Conservation (phyloP, 2,329 filamentous ascomycete genomes). For the Neonectria faginata region DNA sequence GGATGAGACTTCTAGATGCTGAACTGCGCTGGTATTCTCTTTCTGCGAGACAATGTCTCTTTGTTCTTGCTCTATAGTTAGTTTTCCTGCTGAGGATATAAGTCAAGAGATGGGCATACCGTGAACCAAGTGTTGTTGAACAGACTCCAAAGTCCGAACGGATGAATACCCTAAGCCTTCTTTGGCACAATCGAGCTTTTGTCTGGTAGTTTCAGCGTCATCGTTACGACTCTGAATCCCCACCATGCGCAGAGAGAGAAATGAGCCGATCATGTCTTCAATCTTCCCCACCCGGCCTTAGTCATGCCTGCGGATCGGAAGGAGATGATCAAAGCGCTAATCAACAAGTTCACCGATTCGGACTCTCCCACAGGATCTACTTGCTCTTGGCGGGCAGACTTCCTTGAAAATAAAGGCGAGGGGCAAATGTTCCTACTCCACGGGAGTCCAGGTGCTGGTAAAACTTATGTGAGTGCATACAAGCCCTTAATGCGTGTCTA, state of each 20-base stretch:
- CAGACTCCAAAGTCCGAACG: neutral
- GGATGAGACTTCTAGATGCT: too few species aligned
- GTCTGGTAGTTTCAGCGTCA: neutral
- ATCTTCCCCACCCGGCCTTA: neutral
- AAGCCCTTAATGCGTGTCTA: neutral
- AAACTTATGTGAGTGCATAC: neutral
- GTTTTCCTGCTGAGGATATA: neutral
- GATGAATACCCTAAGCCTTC: neutral
- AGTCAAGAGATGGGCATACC: neutral
- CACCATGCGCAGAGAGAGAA: neutral
- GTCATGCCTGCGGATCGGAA: neutral
- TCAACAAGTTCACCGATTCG: neutral
- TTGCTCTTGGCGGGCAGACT: neutral
- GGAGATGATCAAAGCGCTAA: slow-evolving; percentile 7
- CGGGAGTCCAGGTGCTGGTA: slow-evolving; percentile 5
- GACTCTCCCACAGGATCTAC: too few species aligned
- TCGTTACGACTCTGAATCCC: neutral
- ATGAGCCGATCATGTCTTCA: neutral
- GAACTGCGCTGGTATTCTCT: too few species aligned
- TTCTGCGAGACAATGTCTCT: neutral
- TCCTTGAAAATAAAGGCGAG: slow-evolving; percentile 6
- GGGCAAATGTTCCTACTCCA: slow-evolving; percentile 6
- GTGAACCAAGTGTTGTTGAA: neutral
- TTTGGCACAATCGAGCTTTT: neutral
- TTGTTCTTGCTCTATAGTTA: neutral